Percentiles rank a stretch among this genome's conserved stretches.
Evolutionary conservation across 192 early-diverging fungal species (phyloP).

Genomic region (Rhizophagus sp.): DNA sequence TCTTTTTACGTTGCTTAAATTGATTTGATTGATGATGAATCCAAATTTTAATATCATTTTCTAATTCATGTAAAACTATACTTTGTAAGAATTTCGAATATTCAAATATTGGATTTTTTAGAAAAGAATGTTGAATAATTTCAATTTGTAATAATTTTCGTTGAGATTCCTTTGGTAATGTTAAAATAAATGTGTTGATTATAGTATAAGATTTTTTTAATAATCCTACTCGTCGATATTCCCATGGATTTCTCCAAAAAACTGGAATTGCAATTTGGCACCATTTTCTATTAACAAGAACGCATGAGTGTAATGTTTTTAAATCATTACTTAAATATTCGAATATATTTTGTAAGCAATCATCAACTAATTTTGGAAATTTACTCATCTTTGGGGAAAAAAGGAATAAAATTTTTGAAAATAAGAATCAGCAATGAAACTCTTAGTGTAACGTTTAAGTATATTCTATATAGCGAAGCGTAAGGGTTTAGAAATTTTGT

Average conservation of each 20-base stretch:
- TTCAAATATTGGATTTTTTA: neutral
- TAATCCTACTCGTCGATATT: neutral
- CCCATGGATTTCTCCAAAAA: conserved; percentile 6
- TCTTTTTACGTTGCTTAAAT: neutral
- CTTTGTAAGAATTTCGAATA: neutral
- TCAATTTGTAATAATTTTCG: neutral
- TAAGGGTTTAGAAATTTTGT: too few species aligned
- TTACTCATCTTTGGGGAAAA: too few species aligned
- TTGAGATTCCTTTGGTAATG: neutral
- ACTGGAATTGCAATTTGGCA: conserved; percentile 2
- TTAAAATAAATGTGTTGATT: neutral
- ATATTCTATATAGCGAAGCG: too few species aligned
- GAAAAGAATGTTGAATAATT: neutral
- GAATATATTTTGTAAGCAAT: neutral
- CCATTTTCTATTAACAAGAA: conserved; percentile 17
- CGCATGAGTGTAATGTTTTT: neutral
- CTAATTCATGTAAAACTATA: neutral
- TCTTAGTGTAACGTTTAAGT: too few species aligned
- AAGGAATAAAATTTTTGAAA: too few species aligned
- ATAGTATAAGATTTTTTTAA: neutral
- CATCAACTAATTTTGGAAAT: neutral
- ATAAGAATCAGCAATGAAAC: too few species aligned
- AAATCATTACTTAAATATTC: conserved; percentile 5
- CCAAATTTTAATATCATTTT: neutral
- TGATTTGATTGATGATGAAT: neutral